Evolutionary conservation across 164 flowering plant species (phyloP).

Genomic region (Stephania cephalantha): DNA sequence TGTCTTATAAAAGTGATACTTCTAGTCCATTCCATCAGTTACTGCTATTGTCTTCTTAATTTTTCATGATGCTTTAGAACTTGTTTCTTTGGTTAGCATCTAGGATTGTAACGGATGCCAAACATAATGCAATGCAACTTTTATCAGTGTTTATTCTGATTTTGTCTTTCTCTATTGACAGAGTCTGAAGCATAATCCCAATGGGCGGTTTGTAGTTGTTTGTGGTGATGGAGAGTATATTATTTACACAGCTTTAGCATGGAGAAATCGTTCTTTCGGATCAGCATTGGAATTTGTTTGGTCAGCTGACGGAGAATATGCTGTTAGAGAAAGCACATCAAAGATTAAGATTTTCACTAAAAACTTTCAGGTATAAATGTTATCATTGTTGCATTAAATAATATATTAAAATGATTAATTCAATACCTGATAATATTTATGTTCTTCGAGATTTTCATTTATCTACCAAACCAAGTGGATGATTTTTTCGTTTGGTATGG

Average conservation of each 20-base stretch:
- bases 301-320: constrained; percentile 98
- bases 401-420: no score
- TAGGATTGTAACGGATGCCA: background rate
- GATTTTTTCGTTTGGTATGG: no score
- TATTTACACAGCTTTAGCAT: constrained; percentile 92
- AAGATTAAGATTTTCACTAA: constrained; percentile 86
- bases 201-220: constrained; percentile 97
- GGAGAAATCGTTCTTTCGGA: constrained; percentile 99
- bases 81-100: background rate
- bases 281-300: constrained; percentile 93
- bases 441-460: no score
- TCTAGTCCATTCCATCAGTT: no score
- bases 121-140: background rate
- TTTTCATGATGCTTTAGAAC: background rate
- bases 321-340: constrained; percentile 93
- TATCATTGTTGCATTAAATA: background rate
- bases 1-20: no score
- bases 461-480: no score
- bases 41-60: background rate
- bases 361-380: constrained; percentile 65
- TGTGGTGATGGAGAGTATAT: constrained; percentile 99
- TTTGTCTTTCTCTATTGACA: constrained; percentile 24
- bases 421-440: background rate
- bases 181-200: constrained; percentile 97
- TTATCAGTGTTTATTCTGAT: background rate